Conservation (phyloP, 1,284 basidiomycete genomes). For the Pseudozyma sp. region DNA sequence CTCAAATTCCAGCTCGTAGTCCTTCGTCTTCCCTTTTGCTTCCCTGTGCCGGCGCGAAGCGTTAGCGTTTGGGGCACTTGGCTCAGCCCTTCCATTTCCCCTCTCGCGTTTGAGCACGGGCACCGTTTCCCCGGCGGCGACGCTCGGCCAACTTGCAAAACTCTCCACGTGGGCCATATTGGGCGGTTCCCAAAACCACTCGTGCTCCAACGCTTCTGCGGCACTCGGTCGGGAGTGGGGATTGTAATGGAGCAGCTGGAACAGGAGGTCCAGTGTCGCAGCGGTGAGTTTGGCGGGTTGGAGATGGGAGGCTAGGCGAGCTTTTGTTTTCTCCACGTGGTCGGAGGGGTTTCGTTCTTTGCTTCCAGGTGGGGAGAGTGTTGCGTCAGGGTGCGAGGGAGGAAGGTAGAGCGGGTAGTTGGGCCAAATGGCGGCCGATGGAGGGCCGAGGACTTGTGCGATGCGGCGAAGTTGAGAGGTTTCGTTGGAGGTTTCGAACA, state of each 20-base stretch:
- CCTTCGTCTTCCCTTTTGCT: constrained; percentile 1
- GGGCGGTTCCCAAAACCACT: constrained; percentile 91
- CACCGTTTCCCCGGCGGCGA: constrained; percentile 91
- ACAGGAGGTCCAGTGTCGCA: constrained; percentile 80
- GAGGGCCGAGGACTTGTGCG: constrained; percentile 89
- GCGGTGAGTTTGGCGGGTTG: no score
- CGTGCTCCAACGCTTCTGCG: constrained; percentile 87
- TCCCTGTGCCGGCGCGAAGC: neutral
- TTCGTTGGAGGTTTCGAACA: constrained; percentile 96
- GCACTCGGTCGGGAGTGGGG: constrained; percentile 85
- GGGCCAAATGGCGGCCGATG: constrained; percentile 87
- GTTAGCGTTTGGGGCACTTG: constrained; percentile 12
- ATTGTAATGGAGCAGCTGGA: constrained; percentile 86
- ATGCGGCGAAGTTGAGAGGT: constrained; percentile 84
- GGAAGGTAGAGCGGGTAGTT: constrained; percentile 74
- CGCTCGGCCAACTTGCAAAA: constrained; percentile 94
- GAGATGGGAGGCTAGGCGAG: no score
- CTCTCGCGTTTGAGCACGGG: no score
- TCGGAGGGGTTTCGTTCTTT: no score
- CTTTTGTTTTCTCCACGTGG: no score
- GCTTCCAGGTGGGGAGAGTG: no score
- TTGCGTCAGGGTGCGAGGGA: no score
- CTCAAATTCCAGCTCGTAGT: constrained; percentile 37
- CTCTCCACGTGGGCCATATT: constrained; percentile 96
- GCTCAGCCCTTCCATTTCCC: neutral